Conservation (phyloP, 768 basidiomycete species). For the Russula earlei region DNA sequence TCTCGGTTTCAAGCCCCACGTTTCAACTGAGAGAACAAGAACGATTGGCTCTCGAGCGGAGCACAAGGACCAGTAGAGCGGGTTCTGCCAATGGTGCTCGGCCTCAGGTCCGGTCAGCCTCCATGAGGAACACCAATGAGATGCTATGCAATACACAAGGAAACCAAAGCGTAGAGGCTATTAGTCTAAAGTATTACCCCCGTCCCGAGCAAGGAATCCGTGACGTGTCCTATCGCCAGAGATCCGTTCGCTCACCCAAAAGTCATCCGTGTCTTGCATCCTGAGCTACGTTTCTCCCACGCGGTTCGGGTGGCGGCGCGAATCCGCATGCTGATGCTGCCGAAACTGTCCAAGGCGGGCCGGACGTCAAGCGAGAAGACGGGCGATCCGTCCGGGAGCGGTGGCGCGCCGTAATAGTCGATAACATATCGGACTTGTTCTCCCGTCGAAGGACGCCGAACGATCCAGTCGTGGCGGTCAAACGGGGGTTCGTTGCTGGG, state of each 20-base stretch:
- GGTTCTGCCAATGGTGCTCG: neutral
- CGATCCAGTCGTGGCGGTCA: conserved; percentile 91
- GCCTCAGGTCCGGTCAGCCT: neutral
- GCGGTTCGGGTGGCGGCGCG: conserved; percentile 24
- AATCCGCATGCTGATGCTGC: conserved; percentile 55
- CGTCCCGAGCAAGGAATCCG: neutral
- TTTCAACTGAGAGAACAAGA: too few relatives aligned
- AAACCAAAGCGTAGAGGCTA: neutral
- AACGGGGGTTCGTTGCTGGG: conserved; percentile 84
- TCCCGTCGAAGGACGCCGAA: conserved; percentile 69
- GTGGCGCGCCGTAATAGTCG: conserved; percentile 94
- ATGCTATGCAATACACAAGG: neutral
- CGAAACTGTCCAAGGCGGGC: conserved; percentile 82
- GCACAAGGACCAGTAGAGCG: too few relatives aligned
- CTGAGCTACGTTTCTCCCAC: conserved; percentile 3
- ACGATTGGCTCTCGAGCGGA: neutral
- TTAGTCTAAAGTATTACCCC: conserved; percentile 4
- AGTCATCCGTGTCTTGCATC: conserved; percentile 5
- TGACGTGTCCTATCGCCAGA: neutral
- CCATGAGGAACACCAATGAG: neutral
- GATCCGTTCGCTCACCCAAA: too few relatives aligned
- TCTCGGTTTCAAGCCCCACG: neutral
- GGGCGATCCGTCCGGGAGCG: conserved; percentile 83
- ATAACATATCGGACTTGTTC: conserved; percentile 93
- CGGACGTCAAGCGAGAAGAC: conserved; percentile 94